A percentile compares a stretch with the other conserved stretches of the same genome.
Evolutionary conservation across 129 eudicot genomes (phyloP).

Genomic region (Dittrichia graveolens): DNA sequence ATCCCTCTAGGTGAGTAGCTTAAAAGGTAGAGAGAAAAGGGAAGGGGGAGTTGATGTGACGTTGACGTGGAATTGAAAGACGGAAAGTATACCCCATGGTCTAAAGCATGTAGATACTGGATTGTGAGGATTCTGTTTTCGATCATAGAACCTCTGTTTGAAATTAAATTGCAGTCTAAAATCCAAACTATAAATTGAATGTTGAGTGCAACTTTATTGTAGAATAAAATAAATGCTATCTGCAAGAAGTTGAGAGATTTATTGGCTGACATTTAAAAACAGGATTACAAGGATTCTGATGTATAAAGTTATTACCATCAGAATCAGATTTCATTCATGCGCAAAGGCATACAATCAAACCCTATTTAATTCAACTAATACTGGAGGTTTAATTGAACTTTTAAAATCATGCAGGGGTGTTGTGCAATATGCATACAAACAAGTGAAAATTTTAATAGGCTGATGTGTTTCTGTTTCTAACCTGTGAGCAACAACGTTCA

Average conservation of each 20-base stretch:
- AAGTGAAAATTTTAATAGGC: background rate
- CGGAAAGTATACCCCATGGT: no score
- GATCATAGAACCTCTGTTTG: background rate
- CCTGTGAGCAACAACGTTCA: background rate
- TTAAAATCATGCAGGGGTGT: background rate
- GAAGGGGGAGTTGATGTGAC: no score
- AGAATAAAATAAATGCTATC: no score
- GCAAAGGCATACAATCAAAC: background rate
- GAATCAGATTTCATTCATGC: background rate
- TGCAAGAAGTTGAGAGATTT: no score
- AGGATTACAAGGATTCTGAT: background rate
- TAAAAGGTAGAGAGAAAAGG: no score
- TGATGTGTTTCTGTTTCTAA: background rate
- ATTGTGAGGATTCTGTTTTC: background rate
- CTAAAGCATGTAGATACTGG: background rate
- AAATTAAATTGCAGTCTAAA: background rate
- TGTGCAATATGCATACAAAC: background rate
- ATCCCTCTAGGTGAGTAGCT: no score
- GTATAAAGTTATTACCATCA: background rate
- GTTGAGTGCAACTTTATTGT: no score
- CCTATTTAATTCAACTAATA: background rate
- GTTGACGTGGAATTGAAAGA: no score
- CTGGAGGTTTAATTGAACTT: background rate
- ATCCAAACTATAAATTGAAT: no score
- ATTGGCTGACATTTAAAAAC: no score